Conservation (phyloP, 2,329 filamentous ascomycete genomes). For the Biscogniauxia marginata region DNA sequence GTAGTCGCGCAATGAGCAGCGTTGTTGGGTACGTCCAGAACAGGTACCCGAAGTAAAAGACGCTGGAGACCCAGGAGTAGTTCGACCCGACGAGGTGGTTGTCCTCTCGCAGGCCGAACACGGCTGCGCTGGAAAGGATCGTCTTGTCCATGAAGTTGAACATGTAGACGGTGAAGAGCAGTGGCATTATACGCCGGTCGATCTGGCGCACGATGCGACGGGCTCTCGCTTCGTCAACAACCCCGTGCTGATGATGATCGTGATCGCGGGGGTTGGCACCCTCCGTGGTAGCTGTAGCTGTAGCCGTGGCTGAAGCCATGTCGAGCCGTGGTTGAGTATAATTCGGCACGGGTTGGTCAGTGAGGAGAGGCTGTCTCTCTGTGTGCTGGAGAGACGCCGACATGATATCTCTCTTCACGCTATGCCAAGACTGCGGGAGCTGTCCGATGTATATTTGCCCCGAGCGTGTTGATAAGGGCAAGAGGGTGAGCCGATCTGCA, state of each 20-base stretch:
- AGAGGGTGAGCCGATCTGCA: neutral
- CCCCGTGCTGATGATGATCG: no score
- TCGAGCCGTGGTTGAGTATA: neutral
- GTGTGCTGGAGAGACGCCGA: neutral
- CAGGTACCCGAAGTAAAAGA: conserved; percentile 51
- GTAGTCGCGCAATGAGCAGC: conserved; percentile 46
- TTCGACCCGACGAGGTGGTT: conserved; percentile 42
- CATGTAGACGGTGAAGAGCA: conserved; percentile 57
- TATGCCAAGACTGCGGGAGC: neutral
- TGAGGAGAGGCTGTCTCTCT: neutral
- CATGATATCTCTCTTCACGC: neutral
- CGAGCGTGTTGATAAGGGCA: neutral
- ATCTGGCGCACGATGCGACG: conserved; percentile 51
- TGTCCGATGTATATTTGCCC: neutral
- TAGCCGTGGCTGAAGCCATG: neutral
- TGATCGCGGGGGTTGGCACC: no score
- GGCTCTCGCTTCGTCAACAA: conserved; percentile 13
- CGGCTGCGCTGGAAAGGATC: conserved; percentile 53
- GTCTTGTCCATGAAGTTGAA: conserved; percentile 63
- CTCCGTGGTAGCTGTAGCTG: neutral
- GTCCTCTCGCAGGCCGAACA: conserved; percentile 55
- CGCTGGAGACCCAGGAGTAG: conserved; percentile 46
- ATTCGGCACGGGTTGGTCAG: no score
- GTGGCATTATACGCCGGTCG: conserved; percentile 52
- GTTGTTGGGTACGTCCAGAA: conserved; percentile 50